Evolutionary conservation across 164 flowering plant genomes (phyloP).

Genomic region (Sextonia rubra): DNA sequence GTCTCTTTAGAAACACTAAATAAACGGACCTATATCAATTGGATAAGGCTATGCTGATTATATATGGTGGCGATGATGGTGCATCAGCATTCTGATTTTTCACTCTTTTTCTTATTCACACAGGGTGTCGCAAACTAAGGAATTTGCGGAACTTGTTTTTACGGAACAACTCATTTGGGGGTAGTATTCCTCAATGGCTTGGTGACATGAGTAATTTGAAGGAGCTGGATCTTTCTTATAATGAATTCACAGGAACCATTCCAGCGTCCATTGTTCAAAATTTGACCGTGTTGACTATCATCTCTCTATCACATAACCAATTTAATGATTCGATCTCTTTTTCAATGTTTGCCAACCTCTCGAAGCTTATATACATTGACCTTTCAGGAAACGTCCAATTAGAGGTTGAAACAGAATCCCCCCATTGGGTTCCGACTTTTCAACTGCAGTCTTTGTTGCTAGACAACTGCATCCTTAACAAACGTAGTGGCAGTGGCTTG

Average conservation of each 20-base stretch:
- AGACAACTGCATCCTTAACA: neutral
- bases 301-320: neutral
- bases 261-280: neutral
- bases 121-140: neutral
- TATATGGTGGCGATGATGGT: too few species aligned
- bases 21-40: too few species aligned
- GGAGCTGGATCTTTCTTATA: neutral
- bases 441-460: neutral
- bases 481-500: neutral
- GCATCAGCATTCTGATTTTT: too few species aligned
- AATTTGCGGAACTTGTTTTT: neutral
- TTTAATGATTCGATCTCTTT: neutral
- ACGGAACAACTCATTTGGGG: neutral
- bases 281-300: neutral
- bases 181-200: neutral
- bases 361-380: neutral
- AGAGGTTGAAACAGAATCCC: neutral
- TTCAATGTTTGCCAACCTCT: slow-evolving; percentile 7
- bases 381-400: neutral
- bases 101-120: neutral
- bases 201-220: neutral
- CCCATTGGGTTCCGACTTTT: slow-evolving; percentile 2
- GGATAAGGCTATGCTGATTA: too few species aligned
- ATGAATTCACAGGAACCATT: neutral
- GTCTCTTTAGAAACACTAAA: too few species aligned